A percentile compares a stretch with the other conserved stretches of the same genome.
phyloP scores from a whole-genome alignment of 1,284 basidiomycete species.

The Tylopilus sp. region DNA sequence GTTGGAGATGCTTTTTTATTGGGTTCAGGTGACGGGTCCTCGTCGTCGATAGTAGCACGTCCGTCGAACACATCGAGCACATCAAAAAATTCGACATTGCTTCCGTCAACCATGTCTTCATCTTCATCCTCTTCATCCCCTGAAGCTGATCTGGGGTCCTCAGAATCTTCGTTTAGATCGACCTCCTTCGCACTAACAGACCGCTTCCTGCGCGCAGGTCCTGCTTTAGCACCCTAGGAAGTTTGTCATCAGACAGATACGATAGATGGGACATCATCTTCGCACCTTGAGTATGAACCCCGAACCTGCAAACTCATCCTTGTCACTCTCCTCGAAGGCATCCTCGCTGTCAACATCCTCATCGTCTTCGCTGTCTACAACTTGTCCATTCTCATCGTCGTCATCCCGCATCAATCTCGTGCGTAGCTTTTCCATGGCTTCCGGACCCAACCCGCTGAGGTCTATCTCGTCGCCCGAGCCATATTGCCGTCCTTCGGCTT shows the following conservation, averaged over 20 bases:
- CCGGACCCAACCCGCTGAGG: conserved; percentile 47
- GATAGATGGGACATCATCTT: background rate
- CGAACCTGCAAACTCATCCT: conserved; percentile 81
- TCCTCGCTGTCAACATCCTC: conserved; percentile 85
- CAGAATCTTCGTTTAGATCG: conserved; percentile 75
- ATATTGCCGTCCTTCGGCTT: conserved; percentile 51
- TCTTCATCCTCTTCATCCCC: conserved; percentile 56
- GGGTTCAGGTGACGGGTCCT: background rate
- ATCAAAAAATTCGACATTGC: conserved; percentile 73
- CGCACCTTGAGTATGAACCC: conserved; percentile 62
- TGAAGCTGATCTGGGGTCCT: conserved; percentile 42
- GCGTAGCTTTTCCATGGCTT: conserved; percentile 48
- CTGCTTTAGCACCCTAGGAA: conserved; percentile 20
- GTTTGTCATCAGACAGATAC: conserved; percentile 10
- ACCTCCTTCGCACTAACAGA: conserved; percentile 42
- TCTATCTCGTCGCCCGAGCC: conserved; percentile 53
- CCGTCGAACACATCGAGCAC: conserved; percentile 77
- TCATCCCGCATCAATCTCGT: conserved; percentile 70
- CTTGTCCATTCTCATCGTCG: conserved; percentile 53
- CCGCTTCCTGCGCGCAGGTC: conserved; percentile 6
- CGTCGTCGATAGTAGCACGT: conserved; percentile 51
- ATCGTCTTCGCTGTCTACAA: conserved; percentile 75
- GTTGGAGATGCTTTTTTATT: conserved; percentile 1
- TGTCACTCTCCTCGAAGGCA: conserved; percentile 87
- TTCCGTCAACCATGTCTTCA: conserved; percentile 61